Conservation (phyloP, 495 filamentous ascomycete species). For the Lasiosphaeria ovina region DNA sequence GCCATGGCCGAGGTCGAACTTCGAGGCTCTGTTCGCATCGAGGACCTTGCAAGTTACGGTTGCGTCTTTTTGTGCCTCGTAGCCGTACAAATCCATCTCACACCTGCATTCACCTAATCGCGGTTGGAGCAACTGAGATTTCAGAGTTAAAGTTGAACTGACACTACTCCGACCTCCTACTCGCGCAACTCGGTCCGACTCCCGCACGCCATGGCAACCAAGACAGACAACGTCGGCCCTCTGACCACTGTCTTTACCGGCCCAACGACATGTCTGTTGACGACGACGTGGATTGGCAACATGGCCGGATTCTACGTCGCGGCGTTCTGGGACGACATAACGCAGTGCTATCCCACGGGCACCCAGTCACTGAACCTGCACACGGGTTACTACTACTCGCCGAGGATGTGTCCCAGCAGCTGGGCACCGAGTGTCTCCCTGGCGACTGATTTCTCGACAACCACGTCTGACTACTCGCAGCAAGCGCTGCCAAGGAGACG, state of each 20-base stretch:
- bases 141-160: no score
- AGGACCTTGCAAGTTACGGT: no score
- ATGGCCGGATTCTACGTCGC: conserved; percentile 13
- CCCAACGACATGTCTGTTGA: conserved; percentile 11
- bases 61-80: no score
- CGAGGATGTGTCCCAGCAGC: conserved; percentile 9
- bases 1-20: no score
- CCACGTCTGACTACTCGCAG: conserved; percentile 1
- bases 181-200: no score
- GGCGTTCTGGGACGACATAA: conserved; percentile 8
- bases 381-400: conserved; percentile 7
- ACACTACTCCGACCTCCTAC: no score
- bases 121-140: no score
- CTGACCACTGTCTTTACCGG: conserved; percentile 11
- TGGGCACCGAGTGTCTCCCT: conserved; percentile 8
- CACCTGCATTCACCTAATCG: no score
- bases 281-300: conserved; percentile 8
- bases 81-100: no score
- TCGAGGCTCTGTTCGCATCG: no score
- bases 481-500: conserved; percentile 1
- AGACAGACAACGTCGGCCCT: conserved; percentile 5
- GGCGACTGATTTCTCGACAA: neutral
- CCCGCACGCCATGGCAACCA: no score
- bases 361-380: conserved; percentile 4
- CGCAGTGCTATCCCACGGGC: conserved; percentile 10